Evolutionary conservation across 495 filamentous ascomycete species (phyloP).

Genomic region (Talaromyces trachyspermus): DNA sequence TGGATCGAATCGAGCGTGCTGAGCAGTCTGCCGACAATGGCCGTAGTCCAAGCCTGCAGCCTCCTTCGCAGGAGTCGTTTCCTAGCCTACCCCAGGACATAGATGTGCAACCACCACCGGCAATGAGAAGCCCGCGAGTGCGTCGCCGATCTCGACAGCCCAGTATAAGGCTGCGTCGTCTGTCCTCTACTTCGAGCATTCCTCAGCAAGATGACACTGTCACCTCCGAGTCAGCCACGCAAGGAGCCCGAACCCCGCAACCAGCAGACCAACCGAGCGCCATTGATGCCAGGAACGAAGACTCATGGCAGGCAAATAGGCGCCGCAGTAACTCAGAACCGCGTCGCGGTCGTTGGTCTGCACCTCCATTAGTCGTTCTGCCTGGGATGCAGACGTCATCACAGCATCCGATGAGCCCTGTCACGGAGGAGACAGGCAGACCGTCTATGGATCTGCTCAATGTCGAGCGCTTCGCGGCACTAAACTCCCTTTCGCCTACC

Average conservation of each 20-base stretch:
- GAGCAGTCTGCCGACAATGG: slow-evolving; percentile 15
- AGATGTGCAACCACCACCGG: slow-evolving; percentile 9
- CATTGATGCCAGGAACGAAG: slow-evolving; percentile 23
- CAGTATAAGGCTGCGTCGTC: slow-evolving; percentile 33
- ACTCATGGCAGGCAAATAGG: slow-evolving; percentile 24
- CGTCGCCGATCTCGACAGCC: slow-evolving; percentile 28
- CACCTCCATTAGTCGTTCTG: slow-evolving; percentile 21
- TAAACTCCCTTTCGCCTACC: not conserved
- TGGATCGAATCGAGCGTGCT: slow-evolving; percentile 39
- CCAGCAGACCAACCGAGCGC: slow-evolving; percentile 7
- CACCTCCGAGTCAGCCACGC: slow-evolving; percentile 9
- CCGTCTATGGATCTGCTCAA: slow-evolving; percentile 5
- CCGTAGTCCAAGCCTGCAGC: not conserved
- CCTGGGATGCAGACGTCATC: slow-evolving; percentile 23
- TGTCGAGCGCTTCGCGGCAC: not conserved
- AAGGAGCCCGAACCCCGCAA: slow-evolving; percentile 7
- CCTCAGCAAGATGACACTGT: slow-evolving; percentile 3
- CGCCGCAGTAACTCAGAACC: slow-evolving; percentile 43
- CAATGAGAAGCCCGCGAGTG: slow-evolving; percentile 10
- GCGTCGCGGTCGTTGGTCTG: slow-evolving; percentile 32
- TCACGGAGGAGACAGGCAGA: slow-evolving; percentile 30
- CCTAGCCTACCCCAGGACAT: slow-evolving; percentile 2
- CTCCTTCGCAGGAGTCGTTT: slow-evolving; percentile 6
- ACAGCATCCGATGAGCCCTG: slow-evolving; percentile 24
- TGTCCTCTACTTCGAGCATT: slow-evolving; percentile 21